Evolutionary conservation across 768 basidiomycete genomes (phyloP).

Genomic region (Panaeolus papilionaceus): DNA sequence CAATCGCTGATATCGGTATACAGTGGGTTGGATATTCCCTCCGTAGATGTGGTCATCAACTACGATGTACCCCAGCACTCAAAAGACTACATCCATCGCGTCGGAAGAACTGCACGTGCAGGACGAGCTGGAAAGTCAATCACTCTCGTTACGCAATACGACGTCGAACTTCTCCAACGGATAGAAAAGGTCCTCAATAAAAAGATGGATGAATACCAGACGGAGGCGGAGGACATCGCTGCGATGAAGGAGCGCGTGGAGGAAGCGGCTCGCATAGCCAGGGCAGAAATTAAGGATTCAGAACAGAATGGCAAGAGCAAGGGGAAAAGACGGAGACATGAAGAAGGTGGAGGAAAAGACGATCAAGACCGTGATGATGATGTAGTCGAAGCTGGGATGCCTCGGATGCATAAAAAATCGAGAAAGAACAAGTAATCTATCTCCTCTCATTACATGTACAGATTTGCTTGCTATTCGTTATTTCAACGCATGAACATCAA

Average conservation of each 20-base stretch:
- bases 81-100: slow-evolving; percentile 99
- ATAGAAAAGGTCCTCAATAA: slow-evolving; percentile 93
- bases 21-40: slow-evolving; percentile 94
- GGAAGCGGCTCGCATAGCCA: slow-evolving; percentile 82
- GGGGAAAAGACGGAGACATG: slow-evolving; percentile 50
- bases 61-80: slow-evolving; percentile 98
- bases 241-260: slow-evolving; percentile 88
- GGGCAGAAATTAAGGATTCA: slow-evolving; percentile 78
- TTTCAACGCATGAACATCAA: slow-evolving; percentile 64
- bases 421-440: slow-evolving; percentile 34
- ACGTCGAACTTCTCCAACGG: slow-evolving; percentile 94
- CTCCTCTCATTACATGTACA: neutral
- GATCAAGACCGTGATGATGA: slow-evolving; percentile 94
- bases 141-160: slow-evolving; percentile 98
- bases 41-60: slow-evolving; percentile 96
- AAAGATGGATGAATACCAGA: slow-evolving; percentile 89
- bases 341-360: slow-evolving; percentile 63
- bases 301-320: slow-evolving; percentile 54
- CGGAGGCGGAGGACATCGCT: slow-evolving; percentile 88
- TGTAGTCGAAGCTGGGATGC: slow-evolving; percentile 89
- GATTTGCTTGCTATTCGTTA: slow-evolving; percentile 12
- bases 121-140: slow-evolving; percentile 97
- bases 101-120: slow-evolving; percentile 96
- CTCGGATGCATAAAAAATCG: slow-evolving; percentile 57
- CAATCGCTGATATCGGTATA: slow-evolving; percentile 12